Conservation (phyloP, 129 eudicot genomes). For the Tanacetum coccineum region DNA sequence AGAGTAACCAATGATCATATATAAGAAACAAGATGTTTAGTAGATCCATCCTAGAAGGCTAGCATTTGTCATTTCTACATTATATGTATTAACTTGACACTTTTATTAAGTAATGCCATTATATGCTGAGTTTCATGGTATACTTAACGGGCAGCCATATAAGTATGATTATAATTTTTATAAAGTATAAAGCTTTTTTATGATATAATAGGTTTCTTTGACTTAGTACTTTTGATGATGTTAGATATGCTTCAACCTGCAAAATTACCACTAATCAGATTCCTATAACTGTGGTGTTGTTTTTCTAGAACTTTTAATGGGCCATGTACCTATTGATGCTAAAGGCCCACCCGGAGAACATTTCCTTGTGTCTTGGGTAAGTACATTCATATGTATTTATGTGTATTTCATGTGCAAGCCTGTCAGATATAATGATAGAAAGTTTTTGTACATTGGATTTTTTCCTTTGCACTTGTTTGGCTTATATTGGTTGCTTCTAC, state of each 20-base stretch:
- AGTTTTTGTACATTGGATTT: background rate
- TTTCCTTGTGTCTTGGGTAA: conserved; percentile 90
- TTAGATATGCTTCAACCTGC: conserved; percentile 82
- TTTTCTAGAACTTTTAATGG: conserved; percentile 80
- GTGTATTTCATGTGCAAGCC: background rate
- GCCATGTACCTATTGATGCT: conserved; percentile 74
- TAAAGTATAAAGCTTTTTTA: too few species aligned
- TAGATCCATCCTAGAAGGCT: too few species aligned
- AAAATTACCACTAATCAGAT: conserved; percentile 88
- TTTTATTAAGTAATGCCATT: too few species aligned
- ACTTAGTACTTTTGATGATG: too few species aligned
- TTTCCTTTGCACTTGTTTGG: background rate
- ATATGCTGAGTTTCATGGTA: too few species aligned
- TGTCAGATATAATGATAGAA: background rate
- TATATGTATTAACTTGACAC: too few species aligned
- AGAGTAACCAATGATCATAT: background rate
- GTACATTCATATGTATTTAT: conserved; percentile 17
- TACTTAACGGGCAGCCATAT: too few species aligned
- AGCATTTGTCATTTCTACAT: too few species aligned
- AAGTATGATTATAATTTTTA: too few species aligned
- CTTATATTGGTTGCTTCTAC: background rate
- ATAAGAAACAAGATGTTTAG: too few species aligned
- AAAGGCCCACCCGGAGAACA: conserved; percentile 84
- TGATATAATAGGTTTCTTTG: too few species aligned
- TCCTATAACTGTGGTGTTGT: conserved; percentile 88